Evolutionary conservation across 176 grass and related monocot species (phyloP).

Genomic region (Oryza rufipogon): DNA sequence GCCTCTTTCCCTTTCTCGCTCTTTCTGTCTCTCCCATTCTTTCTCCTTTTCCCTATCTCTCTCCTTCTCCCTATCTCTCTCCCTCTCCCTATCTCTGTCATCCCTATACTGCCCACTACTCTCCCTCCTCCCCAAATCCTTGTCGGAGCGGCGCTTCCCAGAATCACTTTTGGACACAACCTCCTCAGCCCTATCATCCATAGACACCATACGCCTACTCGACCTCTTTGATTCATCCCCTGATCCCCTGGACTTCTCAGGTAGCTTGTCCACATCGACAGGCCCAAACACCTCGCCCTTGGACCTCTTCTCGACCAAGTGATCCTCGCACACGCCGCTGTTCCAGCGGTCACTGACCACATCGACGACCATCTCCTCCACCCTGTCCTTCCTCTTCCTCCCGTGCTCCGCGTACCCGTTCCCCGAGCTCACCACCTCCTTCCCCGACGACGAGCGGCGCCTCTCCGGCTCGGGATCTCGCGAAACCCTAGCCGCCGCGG

Average conservation of each 20-base stretch:
- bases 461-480: slow-evolving; percentile 81
- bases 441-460: slow-evolving; percentile 60
- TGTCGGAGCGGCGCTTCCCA: slow-evolving; percentile 52
- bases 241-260: slow-evolving; percentile 66
- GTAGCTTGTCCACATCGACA: slow-evolving; percentile 56
- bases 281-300: slow-evolving; percentile 69
- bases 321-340: slow-evolving; percentile 69
- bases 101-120: slow-evolving; percentile 64
- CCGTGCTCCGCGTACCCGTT: slow-evolving; percentile 67
- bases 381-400: slow-evolving; percentile 84
- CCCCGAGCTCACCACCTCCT: slow-evolving; percentile 59
- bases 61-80: slow-evolving; percentile 51
- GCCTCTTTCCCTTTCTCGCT: slow-evolving; percentile 50
- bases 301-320: slow-evolving; percentile 68
- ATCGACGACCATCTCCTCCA: slow-evolving; percentile 60
- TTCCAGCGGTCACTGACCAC: slow-evolving; percentile 84
- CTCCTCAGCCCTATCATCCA: slow-evolving; percentile 54
- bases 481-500: slow-evolving; percentile 67
- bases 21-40: slow-evolving; percentile 55
- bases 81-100: slow-evolving; percentile 68
- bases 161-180: slow-evolving; percentile 54
- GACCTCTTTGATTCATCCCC: slow-evolving; percentile 70
- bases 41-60: slow-evolving; percentile 51
- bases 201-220: slow-evolving; percentile 46
- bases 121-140: slow-evolving; percentile 65